Evolutionary conservation across 805 yeast genomes (phyloP), one percentile per base, ranked within the genome.

Genomic region (Suhomyces sp.): DNA sequence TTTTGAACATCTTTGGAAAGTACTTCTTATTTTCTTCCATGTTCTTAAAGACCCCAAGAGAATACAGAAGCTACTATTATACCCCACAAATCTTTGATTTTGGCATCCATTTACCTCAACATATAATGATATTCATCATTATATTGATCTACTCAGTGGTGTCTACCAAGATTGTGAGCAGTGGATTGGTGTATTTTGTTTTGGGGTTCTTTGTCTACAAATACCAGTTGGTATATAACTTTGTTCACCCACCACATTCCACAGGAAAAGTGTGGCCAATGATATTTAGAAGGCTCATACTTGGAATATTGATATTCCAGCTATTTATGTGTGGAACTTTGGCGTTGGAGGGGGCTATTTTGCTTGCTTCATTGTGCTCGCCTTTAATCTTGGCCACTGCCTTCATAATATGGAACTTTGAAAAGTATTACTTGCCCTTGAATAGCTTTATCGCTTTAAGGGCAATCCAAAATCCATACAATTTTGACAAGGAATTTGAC

Each of bases 261-360:
- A 83, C 87, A 0, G 87, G 87, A 4, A 81, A 81, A 58, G 84
- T 81, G 3, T 83, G 87, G 87, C 85, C 85, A 2, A 78, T 82
- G 67, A 80, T 83, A 6, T 81, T 82, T 56, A 69, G 83, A 51
- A 64, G 87, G 47, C 71, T 82, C 27, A 76, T 82, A 50, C 61
- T 83, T 27, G 87, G 87, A 1, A 64, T 82, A 43, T 64, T 82
- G 9, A 71, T 83, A 35, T 78, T 83, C 57, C 86, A 83, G 54
- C 60, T 83, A n/a, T 82, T 82, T 55, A 82, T 82, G 85, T 75
- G 82, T 62, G 87, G 87, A 10, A 80, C 86, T 0, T 65, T 83
- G 43, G 86, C 86, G 2, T 71, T 83, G 50, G 85, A 82, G 57
- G 81, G 82, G 31, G 82, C 86, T 0, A 76, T 78, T 46, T 55